Percentiles rank a stretch among this genome's conserved stretches.
Evolutionary conservation across 257 asterid genomes (phyloP).

Genomic region (Jacaranda mimosifolia): DNA sequence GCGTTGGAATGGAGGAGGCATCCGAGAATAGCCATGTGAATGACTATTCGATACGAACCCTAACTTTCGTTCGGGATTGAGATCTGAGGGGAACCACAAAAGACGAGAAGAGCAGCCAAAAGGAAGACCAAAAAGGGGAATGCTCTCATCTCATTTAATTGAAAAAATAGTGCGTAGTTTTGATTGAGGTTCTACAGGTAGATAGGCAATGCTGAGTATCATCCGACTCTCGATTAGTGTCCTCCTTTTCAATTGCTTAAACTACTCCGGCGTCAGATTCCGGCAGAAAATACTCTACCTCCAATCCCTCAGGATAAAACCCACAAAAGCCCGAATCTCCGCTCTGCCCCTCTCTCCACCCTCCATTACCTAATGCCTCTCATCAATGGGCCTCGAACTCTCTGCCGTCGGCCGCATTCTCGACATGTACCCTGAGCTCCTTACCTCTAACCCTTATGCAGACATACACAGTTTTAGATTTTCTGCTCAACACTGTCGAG

Average conservation of each 20-base stretch:
- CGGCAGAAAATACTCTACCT: slow-evolving; percentile 58
- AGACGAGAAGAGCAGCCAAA: too few species aligned
- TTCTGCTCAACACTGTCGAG: slow-evolving; percentile 53
- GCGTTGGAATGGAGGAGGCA: too few species aligned
- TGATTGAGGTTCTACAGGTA: too few species aligned
- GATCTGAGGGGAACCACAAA: too few species aligned
- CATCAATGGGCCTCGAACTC: slow-evolving; percentile 59
- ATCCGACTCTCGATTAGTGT: too few species aligned
- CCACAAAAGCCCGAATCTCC: slow-evolving; percentile 64
- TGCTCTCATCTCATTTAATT: too few species aligned
- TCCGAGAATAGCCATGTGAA: too few species aligned
- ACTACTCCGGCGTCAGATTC: slow-evolving; percentile 56
- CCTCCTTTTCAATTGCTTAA: background rate
- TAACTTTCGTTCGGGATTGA: too few species aligned
- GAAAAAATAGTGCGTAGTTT: too few species aligned
- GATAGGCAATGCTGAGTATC: too few species aligned
- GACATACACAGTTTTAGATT: slow-evolving; percentile 60
- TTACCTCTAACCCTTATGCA: slow-evolving; percentile 55
- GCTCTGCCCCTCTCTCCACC: slow-evolving; percentile 55
- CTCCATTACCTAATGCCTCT: slow-evolving; percentile 55
- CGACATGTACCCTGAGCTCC: slow-evolving; percentile 67
- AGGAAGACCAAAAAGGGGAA: too few species aligned
- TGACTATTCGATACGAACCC: too few species aligned
- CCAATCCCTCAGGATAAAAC: slow-evolving; percentile 47
- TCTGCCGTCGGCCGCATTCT: slow-evolving; percentile 62